These are phyloP conservation scores for Globisporangium okanoganense DNA, from an alignment of 352 stramenopile genomes.

Conservation along the genomic window DNA sequence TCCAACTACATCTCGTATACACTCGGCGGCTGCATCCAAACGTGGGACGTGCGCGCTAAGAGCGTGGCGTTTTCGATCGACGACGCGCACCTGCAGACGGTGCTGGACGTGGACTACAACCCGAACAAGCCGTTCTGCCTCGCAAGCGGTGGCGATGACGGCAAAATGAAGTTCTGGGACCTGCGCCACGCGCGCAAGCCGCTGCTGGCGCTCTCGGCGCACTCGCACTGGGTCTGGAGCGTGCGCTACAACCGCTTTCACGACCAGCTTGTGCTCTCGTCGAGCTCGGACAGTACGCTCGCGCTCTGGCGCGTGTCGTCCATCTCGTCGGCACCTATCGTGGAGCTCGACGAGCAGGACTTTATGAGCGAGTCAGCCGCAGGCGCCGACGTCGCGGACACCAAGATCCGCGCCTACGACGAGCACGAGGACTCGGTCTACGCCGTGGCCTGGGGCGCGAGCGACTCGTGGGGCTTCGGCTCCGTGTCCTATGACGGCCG, in stretches of 20 bases:
- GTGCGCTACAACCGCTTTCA: constrained; percentile 98
- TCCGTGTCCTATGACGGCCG: constrained; percentile 95
- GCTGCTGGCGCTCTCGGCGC: constrained; percentile 83
- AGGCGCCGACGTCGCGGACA: constrained; percentile 58
- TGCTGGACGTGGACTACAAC: constrained; percentile 95
- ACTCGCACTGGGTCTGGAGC: constrained; percentile 91
- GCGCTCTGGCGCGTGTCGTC: constrained; percentile 96
- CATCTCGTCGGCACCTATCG: constrained; percentile 94
- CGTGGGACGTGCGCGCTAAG: constrained; percentile 66
- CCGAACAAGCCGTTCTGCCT: constrained; percentile 95
- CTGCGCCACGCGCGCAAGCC: constrained; percentile 76
- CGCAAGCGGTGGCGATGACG: constrained; percentile 91
- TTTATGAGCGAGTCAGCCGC: constrained; percentile 58
- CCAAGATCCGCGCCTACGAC: constrained; percentile 87
- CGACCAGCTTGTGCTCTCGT: constrained; percentile 95
- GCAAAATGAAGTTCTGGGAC: constrained; percentile 98
- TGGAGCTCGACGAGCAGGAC: constrained; percentile 89
- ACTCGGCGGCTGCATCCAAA: constrained; percentile 55
- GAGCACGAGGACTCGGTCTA: constrained; percentile 96
- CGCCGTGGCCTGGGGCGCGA: constrained; percentile 88
- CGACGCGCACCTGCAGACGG: constrained; percentile 56
- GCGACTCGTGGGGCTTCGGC: constrained; percentile 96
- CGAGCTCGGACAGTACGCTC: constrained; percentile 91
- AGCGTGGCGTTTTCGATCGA: constrained; percentile 39
- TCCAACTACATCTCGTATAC: constrained; percentile 57